Evolutionary conservation across 768 basidiomycete genomes (phyloP).

Genomic region (Dioszegia hungarica): DNA sequence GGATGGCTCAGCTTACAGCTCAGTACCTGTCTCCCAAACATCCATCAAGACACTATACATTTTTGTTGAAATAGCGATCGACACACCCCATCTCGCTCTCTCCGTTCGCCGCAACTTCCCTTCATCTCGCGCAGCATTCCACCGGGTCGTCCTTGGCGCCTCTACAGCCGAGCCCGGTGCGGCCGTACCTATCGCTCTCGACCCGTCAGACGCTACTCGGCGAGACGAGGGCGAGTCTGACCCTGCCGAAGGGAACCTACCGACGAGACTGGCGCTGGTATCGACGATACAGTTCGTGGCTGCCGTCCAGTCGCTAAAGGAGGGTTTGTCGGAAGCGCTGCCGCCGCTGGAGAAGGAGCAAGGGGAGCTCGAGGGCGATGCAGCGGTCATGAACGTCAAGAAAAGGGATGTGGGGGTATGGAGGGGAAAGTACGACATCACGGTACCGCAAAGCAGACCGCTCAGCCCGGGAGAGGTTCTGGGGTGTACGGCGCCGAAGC

Average conservation of each 20-base stretch:
- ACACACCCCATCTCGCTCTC: slow-evolving; percentile 72
- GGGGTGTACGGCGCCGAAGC: slow-evolving; percentile 87
- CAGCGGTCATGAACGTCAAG: slow-evolving; percentile 23
- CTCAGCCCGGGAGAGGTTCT: slow-evolving; percentile 94
- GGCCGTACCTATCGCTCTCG: slow-evolving; percentile 56
- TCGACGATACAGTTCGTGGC: slow-evolving; percentile 98
- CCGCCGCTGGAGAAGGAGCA: slow-evolving; percentile 20
- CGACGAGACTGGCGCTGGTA: slow-evolving; percentile 79
- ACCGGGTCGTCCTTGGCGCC: slow-evolving; percentile 59
- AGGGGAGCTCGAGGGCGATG: slow-evolving; percentile 11
- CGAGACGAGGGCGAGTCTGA: background rate
- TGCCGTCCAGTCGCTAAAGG: slow-evolving; percentile 78
- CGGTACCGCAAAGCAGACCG: slow-evolving; percentile 58
- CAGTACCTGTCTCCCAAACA: slow-evolving; percentile 93
- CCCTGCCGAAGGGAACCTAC: slow-evolving; percentile 13
- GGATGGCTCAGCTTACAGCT: background rate
- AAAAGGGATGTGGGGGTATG: slow-evolving; percentile 46
- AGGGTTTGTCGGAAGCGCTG: slow-evolving; percentile 57
- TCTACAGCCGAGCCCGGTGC: slow-evolving; percentile 47
- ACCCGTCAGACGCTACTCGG: slow-evolving; percentile 11
- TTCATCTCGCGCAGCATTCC: slow-evolving; percentile 63
- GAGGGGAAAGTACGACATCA: slow-evolving; percentile 47
- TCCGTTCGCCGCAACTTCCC: slow-evolving; percentile 89
- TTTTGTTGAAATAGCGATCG: slow-evolving; percentile 93
- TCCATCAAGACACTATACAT: slow-evolving; percentile 91